These are phyloP conservation scores for Acer saccharum DNA, from an alignment of 345 rosid species.

Conservation along the genomic window DNA sequence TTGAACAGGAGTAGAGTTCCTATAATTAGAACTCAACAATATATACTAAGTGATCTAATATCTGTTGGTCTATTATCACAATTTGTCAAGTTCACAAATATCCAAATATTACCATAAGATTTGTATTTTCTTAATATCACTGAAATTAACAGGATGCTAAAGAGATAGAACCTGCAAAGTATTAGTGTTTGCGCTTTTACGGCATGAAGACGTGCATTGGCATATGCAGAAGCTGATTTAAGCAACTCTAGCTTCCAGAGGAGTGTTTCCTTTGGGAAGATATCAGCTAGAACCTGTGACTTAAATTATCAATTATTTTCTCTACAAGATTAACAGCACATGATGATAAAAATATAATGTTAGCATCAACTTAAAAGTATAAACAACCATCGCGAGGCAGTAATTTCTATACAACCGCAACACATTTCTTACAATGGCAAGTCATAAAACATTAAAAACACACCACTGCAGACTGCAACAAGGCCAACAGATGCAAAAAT, in stretches of 20 bases:
- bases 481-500: background rate
- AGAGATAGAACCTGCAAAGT: constrained; percentile 56
- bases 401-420: background rate
- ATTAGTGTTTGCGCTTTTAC: constrained; percentile 61
- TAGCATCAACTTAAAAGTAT: background rate
- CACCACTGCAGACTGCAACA: background rate
- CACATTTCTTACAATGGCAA: background rate
- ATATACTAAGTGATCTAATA: background rate
- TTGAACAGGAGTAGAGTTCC: background rate
- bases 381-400: too few species aligned
- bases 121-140: background rate
- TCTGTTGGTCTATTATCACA: background rate
- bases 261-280: constrained; percentile 36
- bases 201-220: constrained; percentile 52
- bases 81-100: background rate
- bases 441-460: background rate
- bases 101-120: background rate
- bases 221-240: constrained; percentile 56
- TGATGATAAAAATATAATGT: background rate
- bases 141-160: background rate
- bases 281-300: constrained; percentile 34
- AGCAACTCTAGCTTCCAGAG: constrained; percentile 45
- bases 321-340: background rate
- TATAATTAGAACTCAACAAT: background rate
- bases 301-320: background rate